A percentile compares a stretch with the other conserved stretches of the same genome.
These are phyloP conservation scores for Botrytis pseudocinerea DNA, from an alignment of 2,329 filamentous ascomycete genomes.

Conservation along the genomic window DNA sequence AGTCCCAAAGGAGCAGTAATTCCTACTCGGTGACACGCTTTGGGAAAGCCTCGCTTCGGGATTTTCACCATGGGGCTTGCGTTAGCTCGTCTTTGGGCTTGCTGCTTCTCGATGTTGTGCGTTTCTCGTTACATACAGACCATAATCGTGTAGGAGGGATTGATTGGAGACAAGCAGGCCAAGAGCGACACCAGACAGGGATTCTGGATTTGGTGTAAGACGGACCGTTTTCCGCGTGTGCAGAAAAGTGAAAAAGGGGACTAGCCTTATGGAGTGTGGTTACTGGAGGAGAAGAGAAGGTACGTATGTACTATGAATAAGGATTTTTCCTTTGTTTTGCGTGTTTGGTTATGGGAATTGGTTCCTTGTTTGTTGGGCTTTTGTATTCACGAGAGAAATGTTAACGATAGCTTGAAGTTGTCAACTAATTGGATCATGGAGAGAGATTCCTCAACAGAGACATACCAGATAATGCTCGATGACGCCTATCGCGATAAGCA, in stretches of 20 bases:
- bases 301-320: not conserved
- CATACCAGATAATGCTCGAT: not conserved
- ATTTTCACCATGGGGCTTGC: slow-evolving; percentile 9
- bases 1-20: not conserved
- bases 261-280: slow-evolving; percentile 10
- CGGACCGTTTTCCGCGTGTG: slow-evolving; percentile 27
- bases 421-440: not conserved
- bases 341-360: not conserved
- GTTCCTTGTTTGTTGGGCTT: not conserved
- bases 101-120: slow-evolving; percentile 10
- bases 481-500: not conserved
- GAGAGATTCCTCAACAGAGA: not conserved
- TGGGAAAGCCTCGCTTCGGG: slow-evolving; percentile 10
- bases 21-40: slow-evolving; percentile 21
- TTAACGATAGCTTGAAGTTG: not conserved
- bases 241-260: slow-evolving; percentile 10
- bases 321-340: not conserved
- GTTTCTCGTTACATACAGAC: slow-evolving; percentile 6
- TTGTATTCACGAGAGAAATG: not conserved
- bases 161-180: slow-evolving; percentile 11
- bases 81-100: not conserved
- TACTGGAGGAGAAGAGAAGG: slow-evolving; percentile 3
- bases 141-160: not conserved
- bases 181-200: slow-evolving; percentile 8
- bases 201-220: slow-evolving; percentile 19